phyloP scores from a whole-genome alignment of 768 basidiomycete genomes.

The Xerocomus potaroensis region DNA sequence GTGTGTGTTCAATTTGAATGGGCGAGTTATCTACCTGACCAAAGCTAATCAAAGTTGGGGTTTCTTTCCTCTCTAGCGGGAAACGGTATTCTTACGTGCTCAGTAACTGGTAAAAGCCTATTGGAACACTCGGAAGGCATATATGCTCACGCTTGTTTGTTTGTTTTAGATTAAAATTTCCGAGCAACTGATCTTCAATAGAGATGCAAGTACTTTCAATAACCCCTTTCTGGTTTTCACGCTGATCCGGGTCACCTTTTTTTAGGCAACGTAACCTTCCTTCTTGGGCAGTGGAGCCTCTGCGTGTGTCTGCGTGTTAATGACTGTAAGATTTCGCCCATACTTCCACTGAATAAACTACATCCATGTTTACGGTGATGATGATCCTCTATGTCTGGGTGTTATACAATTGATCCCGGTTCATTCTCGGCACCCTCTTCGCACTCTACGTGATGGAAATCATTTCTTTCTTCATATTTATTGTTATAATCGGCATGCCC shows the following conservation, averaged over 20 bases:
- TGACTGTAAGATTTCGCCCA: too few relatives aligned
- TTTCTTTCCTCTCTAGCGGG: not conserved
- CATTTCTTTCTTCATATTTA: not conserved
- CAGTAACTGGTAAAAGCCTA: not conserved
- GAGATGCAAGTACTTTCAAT: too few relatives aligned
- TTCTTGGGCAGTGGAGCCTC: not conserved
- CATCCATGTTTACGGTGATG: too few relatives aligned
- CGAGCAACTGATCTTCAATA: too few relatives aligned
- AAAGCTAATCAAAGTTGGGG: not conserved
- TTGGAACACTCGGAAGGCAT: not conserved
- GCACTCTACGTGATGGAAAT: not conserved
- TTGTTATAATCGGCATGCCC: not conserved
- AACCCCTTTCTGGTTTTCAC: too few relatives aligned
- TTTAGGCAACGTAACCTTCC: not conserved
- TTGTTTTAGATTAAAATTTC: too few relatives aligned
- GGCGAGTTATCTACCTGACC: not conserved
- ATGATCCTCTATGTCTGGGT: not conserved
- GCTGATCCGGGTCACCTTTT: too few relatives aligned
- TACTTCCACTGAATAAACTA: too few relatives aligned
- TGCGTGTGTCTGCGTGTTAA: too few relatives aligned
- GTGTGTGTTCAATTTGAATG: too few relatives aligned
- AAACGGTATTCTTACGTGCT: not conserved
- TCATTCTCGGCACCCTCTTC: not conserved
- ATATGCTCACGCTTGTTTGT: too few relatives aligned
- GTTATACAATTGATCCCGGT: not conserved